These are phyloP conservation scores for Ophiostoma australiae DNA, from an alignment of 2,329 filamentous ascomycete species.

Conservation along the genomic window DNA sequence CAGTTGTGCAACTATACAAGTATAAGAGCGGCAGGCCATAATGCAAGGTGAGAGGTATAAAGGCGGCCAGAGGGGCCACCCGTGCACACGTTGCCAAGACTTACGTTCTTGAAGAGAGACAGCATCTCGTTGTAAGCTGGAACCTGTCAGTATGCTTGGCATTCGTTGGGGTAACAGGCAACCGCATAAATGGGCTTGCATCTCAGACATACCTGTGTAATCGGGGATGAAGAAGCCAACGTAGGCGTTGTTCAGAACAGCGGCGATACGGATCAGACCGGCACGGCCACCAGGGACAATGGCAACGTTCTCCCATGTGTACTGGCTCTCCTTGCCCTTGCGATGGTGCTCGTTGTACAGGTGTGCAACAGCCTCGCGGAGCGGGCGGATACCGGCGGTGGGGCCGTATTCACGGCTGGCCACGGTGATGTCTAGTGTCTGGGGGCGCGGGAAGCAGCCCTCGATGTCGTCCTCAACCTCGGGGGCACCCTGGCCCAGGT, in stretches of 20 bases:
- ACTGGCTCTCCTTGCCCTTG: slow-evolving; percentile 78
- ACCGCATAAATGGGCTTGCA: not conserved
- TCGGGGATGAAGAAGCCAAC: slow-evolving; percentile 91
- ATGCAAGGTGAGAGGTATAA: not conserved
- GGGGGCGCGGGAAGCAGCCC: slow-evolving; percentile 80
- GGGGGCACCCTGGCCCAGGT: slow-evolving; percentile 87
- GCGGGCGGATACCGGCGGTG: slow-evolving; percentile 86
- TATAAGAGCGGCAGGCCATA: not conserved
- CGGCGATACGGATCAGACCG: slow-evolving; percentile 89
- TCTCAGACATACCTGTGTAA: slow-evolving; percentile 62
- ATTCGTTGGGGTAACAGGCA: not conserved
- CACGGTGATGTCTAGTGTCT: slow-evolving; percentile 70
- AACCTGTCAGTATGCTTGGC: slow-evolving; percentile 42
- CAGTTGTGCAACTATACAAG: not conserved
- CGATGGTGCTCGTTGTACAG: slow-evolving; percentile 93
- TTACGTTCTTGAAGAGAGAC: slow-evolving; percentile 81
- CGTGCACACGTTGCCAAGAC: slow-evolving; percentile 29
- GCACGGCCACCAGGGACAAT: slow-evolving; percentile 92
- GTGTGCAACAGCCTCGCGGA: slow-evolving; percentile 81
- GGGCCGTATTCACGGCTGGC: slow-evolving; percentile 85
- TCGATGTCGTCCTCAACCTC: slow-evolving; percentile 91
- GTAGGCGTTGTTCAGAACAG: slow-evolving; percentile 87
- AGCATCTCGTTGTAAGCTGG: slow-evolving; percentile 98
- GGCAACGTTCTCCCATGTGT: slow-evolving; percentile 96
- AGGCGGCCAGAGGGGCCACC: not conserved